Conservation (phyloP, 345 rosid genomes). For the Gossypium herbaceum region DNA sequence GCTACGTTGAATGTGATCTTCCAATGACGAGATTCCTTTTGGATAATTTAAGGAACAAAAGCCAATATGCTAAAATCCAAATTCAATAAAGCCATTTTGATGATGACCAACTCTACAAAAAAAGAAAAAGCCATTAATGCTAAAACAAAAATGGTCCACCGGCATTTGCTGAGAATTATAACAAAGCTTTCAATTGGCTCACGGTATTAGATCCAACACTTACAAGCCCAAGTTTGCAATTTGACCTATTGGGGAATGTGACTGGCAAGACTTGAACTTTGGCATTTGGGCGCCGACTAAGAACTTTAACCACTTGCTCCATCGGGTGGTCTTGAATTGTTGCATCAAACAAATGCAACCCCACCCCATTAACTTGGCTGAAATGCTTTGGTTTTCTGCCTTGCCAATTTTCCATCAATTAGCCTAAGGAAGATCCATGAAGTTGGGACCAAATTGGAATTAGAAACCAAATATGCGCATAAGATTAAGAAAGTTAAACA, state of each 20-base stretch:
- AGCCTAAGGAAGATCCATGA: background rate
- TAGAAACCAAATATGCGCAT: background rate
- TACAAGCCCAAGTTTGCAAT: background rate
- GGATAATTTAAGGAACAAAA: conserved; percentile 14
- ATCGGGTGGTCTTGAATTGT: background rate
- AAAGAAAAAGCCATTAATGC: background rate
- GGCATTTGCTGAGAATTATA: background rate
- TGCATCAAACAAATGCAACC: background rate
- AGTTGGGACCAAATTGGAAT: background rate
- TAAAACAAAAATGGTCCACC: conserved; percentile 6
- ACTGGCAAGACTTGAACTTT: too few relatives aligned
- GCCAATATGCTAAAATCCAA: background rate
- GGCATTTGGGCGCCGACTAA: too few relatives aligned
- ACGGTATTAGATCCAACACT: background rate
- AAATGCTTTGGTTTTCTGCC: background rate
- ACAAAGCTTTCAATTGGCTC: background rate
- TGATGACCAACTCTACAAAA: background rate
- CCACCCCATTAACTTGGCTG: background rate
- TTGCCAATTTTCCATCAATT: background rate
- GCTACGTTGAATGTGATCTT: background rate
- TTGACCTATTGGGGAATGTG: too few relatives aligned
- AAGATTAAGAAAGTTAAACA: background rate
- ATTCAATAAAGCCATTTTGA: background rate
- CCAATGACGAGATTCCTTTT: background rate
- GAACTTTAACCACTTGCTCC: too few relatives aligned